phyloP scores from a whole-genome alignment of 2,329 filamentous ascomycete species.

The Penicillium polonicum region DNA sequence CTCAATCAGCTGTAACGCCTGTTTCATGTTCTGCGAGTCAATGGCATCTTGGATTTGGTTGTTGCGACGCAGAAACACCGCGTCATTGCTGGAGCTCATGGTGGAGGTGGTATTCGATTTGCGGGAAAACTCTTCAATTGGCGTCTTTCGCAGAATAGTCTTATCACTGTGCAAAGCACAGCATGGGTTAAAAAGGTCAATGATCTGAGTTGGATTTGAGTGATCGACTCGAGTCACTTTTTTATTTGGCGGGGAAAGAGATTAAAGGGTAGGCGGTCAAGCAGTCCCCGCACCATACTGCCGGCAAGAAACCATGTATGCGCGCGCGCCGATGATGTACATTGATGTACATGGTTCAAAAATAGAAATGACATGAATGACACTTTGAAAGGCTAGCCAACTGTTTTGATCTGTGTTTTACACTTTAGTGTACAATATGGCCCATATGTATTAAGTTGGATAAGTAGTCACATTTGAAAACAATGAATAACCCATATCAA shows the following conservation, averaged over 20 bases:
- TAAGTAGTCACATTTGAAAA: background rate
- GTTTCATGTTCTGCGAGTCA: conserved; percentile 49
- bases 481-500: background rate
- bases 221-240: conserved; percentile 7
- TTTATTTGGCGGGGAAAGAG: conserved; percentile 23
- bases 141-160: background rate
- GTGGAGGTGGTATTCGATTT: conserved; percentile 3
- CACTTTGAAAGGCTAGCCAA: background rate
- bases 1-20: conserved; percentile 51
- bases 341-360: background rate
- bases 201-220: background rate
- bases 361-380: background rate
- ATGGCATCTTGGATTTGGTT: conserved; percentile 52
- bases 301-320: background rate
- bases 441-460: background rate
- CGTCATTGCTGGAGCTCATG: conserved; percentile 39
- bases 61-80: conserved; percentile 47
- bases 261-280: conserved; percentile 19
- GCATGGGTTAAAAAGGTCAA: conserved; percentile 16
- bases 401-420: background rate
- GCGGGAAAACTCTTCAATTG: background rate
- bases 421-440: background rate
- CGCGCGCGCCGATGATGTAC: no score
- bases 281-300: conserved; percentile 8
- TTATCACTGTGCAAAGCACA: conserved; percentile 31